A percentile compares a stretch with the other conserved stretches of the same genome.
phyloP scores from a whole-genome alignment of 2,329 filamentous ascomycete genomes.

The Colletotrichum tabaci region DNA sequence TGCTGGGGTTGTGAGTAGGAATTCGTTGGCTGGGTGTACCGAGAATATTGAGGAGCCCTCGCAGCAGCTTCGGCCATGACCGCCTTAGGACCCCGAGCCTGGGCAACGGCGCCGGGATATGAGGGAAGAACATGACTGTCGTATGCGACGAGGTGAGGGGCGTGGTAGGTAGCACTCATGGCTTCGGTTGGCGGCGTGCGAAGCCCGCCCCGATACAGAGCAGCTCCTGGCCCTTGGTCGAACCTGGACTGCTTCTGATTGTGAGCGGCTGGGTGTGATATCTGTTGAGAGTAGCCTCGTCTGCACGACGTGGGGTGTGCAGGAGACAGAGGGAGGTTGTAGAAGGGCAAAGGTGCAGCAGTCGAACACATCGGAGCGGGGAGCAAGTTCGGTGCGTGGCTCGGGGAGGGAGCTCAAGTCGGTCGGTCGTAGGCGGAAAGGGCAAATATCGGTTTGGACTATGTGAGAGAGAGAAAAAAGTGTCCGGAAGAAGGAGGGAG shows the following conservation, averaged over 20 bases:
- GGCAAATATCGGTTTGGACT: neutral
- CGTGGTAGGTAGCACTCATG: slow-evolving; percentile 69
- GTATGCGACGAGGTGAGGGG: slow-evolving; percentile 61
- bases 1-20: slow-evolving; percentile 42
- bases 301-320: slow-evolving; percentile 34
- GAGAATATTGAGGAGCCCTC: slow-evolving; percentile 51
- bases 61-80: slow-evolving; percentile 51
- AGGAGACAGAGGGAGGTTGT: slow-evolving; percentile 42
- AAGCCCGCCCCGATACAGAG: slow-evolving; percentile 57
- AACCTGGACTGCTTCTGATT: slow-evolving; percentile 31
- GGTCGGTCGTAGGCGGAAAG: neutral
- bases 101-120: slow-evolving; percentile 54
- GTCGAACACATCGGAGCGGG: slow-evolving; percentile 48
- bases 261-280: slow-evolving; percentile 9
- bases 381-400: neutral
- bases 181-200: slow-evolving; percentile 67
- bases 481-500: neutral
- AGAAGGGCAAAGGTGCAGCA: slow-evolving; percentile 41
- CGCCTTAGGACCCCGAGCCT: slow-evolving; percentile 52
- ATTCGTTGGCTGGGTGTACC: slow-evolving; percentile 46
- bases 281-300: slow-evolving; percentile 28
- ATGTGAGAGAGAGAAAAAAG: neutral
- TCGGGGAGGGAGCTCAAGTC: slow-evolving; percentile 21
- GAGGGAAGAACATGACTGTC: slow-evolving; percentile 60
- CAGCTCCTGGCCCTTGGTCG: slow-evolving; percentile 44